These are phyloP conservation scores for Ilex aquifolium DNA, from an alignment of 257 asterid genomes.

Conservation along the genomic window DNA sequence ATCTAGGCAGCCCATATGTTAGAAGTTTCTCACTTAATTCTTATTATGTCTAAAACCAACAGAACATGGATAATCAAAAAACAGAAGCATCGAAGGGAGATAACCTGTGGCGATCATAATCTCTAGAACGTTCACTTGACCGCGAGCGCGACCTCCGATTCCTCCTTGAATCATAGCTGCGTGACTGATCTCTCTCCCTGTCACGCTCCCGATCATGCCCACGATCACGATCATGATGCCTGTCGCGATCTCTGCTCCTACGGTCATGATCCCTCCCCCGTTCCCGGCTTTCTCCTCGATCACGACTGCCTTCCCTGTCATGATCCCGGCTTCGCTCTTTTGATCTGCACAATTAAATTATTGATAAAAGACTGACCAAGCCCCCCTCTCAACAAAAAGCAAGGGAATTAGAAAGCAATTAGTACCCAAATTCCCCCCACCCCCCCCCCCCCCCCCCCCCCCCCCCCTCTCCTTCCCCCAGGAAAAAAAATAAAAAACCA, in stretches of 20 bases:
- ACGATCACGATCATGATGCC: constrained; percentile 39
- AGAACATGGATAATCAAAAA: neutral
- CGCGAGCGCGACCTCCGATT: constrained; percentile 85
- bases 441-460: neutral
- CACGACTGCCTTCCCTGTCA: constrained; percentile 67
- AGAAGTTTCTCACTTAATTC: too few relatives aligned
- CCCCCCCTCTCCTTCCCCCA: neutral
- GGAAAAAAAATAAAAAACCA: neutral
- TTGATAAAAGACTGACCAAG: neutral
- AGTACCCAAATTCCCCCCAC: neutral
- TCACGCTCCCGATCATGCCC: constrained; percentile 55
- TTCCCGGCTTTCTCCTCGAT: constrained; percentile 56
- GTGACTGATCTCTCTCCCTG: constrained; percentile 62
- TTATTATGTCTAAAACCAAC: neutral
- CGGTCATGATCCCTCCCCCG: constrained; percentile 57
- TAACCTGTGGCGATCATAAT: constrained; percentile 88
- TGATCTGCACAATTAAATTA: constrained; percentile 36
- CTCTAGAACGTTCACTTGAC: constrained; percentile 78
- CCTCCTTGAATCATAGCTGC: constrained; percentile 70
- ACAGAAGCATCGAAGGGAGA: neutral
- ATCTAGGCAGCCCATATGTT: too few relatives aligned
- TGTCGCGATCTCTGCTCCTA: constrained; percentile 64
- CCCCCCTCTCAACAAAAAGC: neutral
- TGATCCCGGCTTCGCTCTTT: constrained; percentile 68
- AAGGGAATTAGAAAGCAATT: neutral